Base-by-base conservation (phyloP, 805 yeast species). In the Schwanniomyces occidentalis region DNA sequence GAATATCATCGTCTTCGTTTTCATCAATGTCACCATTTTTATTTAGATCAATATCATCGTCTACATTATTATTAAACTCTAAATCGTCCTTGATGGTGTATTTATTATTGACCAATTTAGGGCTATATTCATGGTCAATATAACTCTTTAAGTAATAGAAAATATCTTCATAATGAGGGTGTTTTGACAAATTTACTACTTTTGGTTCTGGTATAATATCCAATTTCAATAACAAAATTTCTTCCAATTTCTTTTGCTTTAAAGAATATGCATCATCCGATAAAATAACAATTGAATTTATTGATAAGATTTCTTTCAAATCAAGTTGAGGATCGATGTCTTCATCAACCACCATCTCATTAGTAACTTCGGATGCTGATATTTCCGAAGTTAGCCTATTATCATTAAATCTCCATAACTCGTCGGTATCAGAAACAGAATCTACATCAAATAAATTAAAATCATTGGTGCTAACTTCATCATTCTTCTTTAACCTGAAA, bases 131-230 rank as follows among this genome's bases (percentile, higher is more conserved):
- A 24, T 38, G 40, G 14, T 41, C 35, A 16, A 36, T 34, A 34
- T 38, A 51, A 7, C 39, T 44, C 35, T 51, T 48, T 31, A 63
- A 49, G 41, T 61, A 60, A 1, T 41, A 37, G 17, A 53, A 36
- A 23, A 63, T 51, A 15, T 45, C 45, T 4, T 35, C 29, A 27
- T 48, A 48, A 31, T 60, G 47, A 23, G 69, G 69, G 41, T 63
- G 69, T 34, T 53, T 58, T 16, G 39, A 42, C 26, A 63, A 46
- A 36, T 60, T 48, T 5, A 63, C 55, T 13, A 52, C 44, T 32
- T 53, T 52, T 17, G 67, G 62, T 40, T 61, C 65, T 4, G 69
- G 69, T 12, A 45, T 49, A 19, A 63, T 58, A 25, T 48, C 51
- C 17, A 63, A 39, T 15, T 40, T 46, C 14, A 38, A 19, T 12